Evolutionary conservation across 495 filamentous ascomycete genomes (phyloP), one percentile per base, ranked within the genome.

Genomic region (Penicillium parvum): DNA sequence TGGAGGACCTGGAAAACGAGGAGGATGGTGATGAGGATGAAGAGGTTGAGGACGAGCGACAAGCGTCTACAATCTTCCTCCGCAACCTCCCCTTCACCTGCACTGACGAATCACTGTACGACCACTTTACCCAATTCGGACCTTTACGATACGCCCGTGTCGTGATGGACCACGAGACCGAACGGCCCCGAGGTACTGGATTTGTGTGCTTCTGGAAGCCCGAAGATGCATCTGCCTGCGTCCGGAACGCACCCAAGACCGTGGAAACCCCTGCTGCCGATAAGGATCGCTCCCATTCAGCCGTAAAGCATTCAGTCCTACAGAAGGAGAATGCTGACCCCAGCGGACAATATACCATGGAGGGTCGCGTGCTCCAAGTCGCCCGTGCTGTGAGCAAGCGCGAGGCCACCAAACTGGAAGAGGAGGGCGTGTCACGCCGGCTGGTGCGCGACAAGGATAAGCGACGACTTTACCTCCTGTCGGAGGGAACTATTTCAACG

Each of bases 71-170:
- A 0, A 65, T 96, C 27, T 99, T 99, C 70, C 77, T 97, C 52
- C 88, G 92, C 45, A 99, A 99, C 57, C 72, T 99, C 16, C 90
- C 92, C 1, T 99, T 94, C 62, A 84, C 85, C 10, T 78, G 76
- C 22, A 81, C 82, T 17, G 89, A 99, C 55, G 81, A 88, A 40
- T 66, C 75, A 15, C 77, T 99, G 14, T 81, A 86, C 49, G 76
- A 83, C 20, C 89, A 95, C 54, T 99, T 99, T 55, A 61, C 67
- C 7, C 72, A 81, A 49, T 99, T 99, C 50, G 92, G 92, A 28
- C 72, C 74, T 1, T 68, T 97, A 36, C 76, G 88, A 16, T 99
- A 96, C 60, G 90, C 90, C 15, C 75, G 94, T 26, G 79, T 95
- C 18, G 94, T 99, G 19, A 71, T 90, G 43, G 92, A 99, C 57